Evolutionary conservation across 2,329 filamentous ascomycete genomes (phyloP).

Genomic region (Aspergillus neotritici): DNA sequence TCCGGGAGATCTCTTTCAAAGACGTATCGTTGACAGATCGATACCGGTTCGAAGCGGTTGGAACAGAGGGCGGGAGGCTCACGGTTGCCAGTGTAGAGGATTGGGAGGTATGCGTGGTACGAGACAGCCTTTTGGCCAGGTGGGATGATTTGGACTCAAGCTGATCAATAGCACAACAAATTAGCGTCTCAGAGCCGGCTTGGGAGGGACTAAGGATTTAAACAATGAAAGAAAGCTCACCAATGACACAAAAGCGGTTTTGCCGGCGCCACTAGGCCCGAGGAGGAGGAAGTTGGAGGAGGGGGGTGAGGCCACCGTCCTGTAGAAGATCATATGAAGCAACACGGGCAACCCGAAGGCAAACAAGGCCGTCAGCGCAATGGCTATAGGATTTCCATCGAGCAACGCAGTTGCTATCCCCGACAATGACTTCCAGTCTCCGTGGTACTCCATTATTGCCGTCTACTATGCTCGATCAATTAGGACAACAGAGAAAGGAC

Average conservation of each 20-base stretch:
- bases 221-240: constrained; percentile 39
- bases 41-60: constrained; percentile 56
- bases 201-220: not conserved
- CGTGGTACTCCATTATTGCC: constrained; percentile 24
- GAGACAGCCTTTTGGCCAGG: constrained; percentile 30
- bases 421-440: constrained; percentile 34
- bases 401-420: constrained; percentile 39
- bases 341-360: constrained; percentile 68
- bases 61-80: constrained; percentile 49
- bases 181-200: not conserved
- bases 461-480: not conserved
- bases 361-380: constrained; percentile 65
- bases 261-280: constrained; percentile 77
- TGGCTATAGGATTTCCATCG: constrained; percentile 38
- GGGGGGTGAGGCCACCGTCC: constrained; percentile 56
- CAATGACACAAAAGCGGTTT: constrained; percentile 80
- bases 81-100: constrained; percentile 52
- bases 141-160: constrained; percentile 42
- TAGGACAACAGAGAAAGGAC: not conserved
- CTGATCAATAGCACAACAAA: constrained; percentile 20
- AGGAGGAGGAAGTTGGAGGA: constrained; percentile 70
- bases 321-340: constrained; percentile 70
- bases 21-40: constrained; percentile 61
- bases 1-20: constrained; percentile 48
- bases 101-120: constrained; percentile 58